These are phyloP conservation scores for Rhodofomes roseus DNA, from an alignment of 1,284 basidiomycete species.

Conservation along the genomic window DNA sequence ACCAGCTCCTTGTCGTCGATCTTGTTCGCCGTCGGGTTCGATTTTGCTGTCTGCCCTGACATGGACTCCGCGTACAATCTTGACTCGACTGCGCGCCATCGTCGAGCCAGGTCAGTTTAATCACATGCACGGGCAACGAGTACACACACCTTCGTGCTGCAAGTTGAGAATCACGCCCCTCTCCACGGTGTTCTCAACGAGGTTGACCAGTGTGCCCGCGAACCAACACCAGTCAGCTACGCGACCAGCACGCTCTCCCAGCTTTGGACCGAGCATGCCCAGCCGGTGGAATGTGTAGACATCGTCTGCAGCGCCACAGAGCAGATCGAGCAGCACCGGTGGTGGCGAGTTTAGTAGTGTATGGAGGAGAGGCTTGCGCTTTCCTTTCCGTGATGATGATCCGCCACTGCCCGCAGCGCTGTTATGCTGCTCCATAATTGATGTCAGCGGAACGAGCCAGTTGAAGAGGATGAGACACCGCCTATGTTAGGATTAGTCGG, in stretches of 20 bases:
- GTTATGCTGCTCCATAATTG: conserved; percentile 61
- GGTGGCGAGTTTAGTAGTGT: conserved; percentile 73
- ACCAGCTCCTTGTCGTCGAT: conserved; percentile 68
- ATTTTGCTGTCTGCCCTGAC: conserved; percentile 66
- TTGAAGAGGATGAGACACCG: conserved; percentile 79
- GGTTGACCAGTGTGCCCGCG: conserved; percentile 65
- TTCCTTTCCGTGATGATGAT: conserved; percentile 18
- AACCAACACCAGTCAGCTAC: conserved; percentile 85
- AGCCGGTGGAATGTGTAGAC: conserved; percentile 67
- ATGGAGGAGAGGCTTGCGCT: conserved; percentile 62
- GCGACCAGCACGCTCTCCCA: conserved; percentile 63
- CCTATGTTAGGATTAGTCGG: conserved; percentile 35
- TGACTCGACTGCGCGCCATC: conserved; percentile 54
- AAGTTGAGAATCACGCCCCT: conserved; percentile 59
- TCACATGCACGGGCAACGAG: not conserved
- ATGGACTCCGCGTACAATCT: conserved; percentile 72
- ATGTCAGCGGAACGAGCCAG: conserved; percentile 71
- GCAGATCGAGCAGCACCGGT: conserved; percentile 76
- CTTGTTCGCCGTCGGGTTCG: conserved; percentile 54
- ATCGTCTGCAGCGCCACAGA: conserved; percentile 72
- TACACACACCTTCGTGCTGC: conserved; percentile 51
- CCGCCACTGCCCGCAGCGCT: conserved; percentile 14
- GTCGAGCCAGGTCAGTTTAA: not conserved
- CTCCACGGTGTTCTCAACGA: conserved; percentile 79
- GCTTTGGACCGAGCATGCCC: conserved; percentile 59